Evolutionary conservation across 2,329 filamentous ascomycete genomes (phyloP).

Genomic region (Atkinsonella texensis): DNA sequence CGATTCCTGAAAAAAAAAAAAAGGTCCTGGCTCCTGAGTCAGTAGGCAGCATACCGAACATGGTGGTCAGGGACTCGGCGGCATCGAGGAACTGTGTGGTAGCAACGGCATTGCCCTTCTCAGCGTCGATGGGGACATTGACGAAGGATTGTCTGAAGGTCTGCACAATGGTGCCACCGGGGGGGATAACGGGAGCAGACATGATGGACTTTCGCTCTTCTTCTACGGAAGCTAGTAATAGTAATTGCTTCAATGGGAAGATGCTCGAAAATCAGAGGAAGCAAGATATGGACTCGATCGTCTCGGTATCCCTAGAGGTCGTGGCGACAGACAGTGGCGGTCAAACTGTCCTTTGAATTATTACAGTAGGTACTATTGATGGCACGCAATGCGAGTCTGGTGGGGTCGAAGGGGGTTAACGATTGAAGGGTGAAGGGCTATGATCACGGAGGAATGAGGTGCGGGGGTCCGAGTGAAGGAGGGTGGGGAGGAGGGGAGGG

Average conservation of each 20-base stretch:
- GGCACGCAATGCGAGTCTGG: not conserved
- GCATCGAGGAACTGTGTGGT: conserved; percentile 88
- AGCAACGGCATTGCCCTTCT: conserved; percentile 63
- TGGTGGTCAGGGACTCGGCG: conserved; percentile 69
- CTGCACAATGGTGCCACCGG: conserved; percentile 72
- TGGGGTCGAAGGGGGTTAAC: not conserved
- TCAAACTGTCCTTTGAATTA: not conserved
- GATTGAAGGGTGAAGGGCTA: too few species aligned
- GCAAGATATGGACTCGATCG: not conserved
- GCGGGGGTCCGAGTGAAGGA: not conserved
- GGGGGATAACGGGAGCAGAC: conserved; percentile 40
- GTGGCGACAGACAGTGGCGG: not conserved
- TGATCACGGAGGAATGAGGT: not conserved
- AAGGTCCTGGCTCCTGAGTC: not conserved
- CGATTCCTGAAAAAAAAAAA: too few species aligned
- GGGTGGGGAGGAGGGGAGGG: not conserved
- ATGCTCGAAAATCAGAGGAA: not conserved
- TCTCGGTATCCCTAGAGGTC: not conserved
- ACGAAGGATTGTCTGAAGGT: conserved; percentile 74
- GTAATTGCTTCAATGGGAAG: not conserved
- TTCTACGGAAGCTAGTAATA: too few species aligned
- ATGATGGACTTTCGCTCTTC: conserved; percentile 26
- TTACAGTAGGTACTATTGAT: too few species aligned
- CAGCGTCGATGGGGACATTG: conserved; percentile 64
- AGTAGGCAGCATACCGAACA: conserved; percentile 56